These are phyloP conservation scores for Neurospora sp. DNA, from an alignment of 495 filamentous ascomycete species.

Conservation along the genomic window DNA sequence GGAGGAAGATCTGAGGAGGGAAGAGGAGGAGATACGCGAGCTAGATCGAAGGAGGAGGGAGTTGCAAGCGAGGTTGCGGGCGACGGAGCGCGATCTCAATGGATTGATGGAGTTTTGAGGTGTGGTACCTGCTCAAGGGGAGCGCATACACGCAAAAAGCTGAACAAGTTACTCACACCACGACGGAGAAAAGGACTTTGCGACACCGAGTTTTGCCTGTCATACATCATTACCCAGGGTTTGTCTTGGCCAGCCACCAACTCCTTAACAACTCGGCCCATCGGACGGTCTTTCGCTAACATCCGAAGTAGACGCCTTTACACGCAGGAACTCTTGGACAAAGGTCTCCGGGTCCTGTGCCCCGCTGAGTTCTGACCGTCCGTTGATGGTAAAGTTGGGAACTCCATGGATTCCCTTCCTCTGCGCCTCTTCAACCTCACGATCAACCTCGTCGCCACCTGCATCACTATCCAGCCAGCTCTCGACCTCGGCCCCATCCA, in stretches of 20 bases:
- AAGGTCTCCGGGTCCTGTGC: conserved; percentile 53
- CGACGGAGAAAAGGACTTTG: background rate
- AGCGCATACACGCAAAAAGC: background rate
- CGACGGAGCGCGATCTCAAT: conserved; percentile 73
- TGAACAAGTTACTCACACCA: background rate
- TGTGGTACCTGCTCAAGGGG: background rate
- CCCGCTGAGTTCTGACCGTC: conserved; percentile 49
- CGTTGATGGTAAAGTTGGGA: conserved; percentile 64
- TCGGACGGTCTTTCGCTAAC: conserved; percentile 2
- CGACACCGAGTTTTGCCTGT: background rate
- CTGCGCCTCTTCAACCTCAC: conserved; percentile 53
- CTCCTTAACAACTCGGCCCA: conserved; percentile 5
- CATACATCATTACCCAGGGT: background rate
- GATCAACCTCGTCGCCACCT: conserved; percentile 61
- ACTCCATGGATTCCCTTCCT: conserved; percentile 54
- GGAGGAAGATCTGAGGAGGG: conserved; percentile 62
- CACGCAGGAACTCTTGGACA: conserved; percentile 43
- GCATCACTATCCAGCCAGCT: conserved; percentile 52
- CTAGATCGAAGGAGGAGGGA: conserved; percentile 67
- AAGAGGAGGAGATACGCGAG: conserved; percentile 70
- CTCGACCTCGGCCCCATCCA: conserved; percentile 49
- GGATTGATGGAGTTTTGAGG: conserved; percentile 41
- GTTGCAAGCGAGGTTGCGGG: conserved; percentile 66
- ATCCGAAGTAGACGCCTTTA: conserved; percentile 27
- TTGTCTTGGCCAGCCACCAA: background rate